Evolutionary conservation across 192 early-diverging fungal species (phyloP), one percentile per base, ranked within the genome.

Genomic region (Helicostylum pulchrum): DNA sequence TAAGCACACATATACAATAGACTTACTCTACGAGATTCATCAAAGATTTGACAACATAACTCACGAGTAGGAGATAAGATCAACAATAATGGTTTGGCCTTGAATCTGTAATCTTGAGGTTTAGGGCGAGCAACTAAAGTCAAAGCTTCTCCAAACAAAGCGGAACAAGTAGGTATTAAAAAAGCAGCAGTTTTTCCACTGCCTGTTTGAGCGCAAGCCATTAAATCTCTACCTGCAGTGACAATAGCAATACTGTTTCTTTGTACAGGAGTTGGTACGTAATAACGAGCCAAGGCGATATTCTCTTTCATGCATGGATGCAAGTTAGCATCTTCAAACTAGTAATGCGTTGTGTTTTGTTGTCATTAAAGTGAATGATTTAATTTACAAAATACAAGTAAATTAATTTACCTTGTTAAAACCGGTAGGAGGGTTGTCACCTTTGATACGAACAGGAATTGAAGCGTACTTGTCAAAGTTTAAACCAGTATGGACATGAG

Each of bases 11-110:
- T 39, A 66, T 90, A 74, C 65, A 74, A 80, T 48, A 55, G 68
- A 31, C 73, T 74, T 34, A 95, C 75, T 71, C 85, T 83, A 30
- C 76, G 76, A n/a, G 92, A 90, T 61, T 94, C 91, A 15, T 78
- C 71, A 3, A 87, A 86, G 56, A 95, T 91, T 68, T 94, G 91
- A 62, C 89, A 75, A 51, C 92, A 93, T 55, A 95, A 76, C 77
- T 97, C 95, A 58, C 95, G 85, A 0, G 95, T 97, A 4, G 95
- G 95, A n/a, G 92, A 89, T 57, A 96, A 74, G 51, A 94, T 78
- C 63, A 95, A 64, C 34, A 88, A 48, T 8, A 67, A 43, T 1
- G 66, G 66, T 15, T 51, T 60, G 4, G 58, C 57, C 20, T 60
- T 67, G 44, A 60, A 67, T 2, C 43, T 57, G 14, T 19, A 39